Conservation (phyloP, 1,284 basidiomycete species). For the Athelia psychrophila region DNA sequence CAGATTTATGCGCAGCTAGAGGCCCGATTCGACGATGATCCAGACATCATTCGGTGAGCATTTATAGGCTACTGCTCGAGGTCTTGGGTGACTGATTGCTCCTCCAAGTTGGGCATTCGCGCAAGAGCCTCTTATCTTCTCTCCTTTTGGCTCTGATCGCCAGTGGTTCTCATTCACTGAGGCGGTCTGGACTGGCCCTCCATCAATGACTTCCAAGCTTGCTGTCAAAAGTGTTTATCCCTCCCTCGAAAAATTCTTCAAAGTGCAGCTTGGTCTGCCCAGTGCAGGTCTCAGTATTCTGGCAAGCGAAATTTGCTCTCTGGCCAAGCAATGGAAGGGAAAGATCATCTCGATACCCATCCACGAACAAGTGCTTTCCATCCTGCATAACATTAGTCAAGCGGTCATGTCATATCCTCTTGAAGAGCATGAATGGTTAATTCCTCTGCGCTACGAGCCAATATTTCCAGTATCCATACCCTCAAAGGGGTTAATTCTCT, state of each 20-base stretch:
- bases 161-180: neutral
- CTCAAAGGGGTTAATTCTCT: neutral
- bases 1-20: neutral
- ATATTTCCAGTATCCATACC: neutral
- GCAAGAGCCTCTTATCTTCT: neutral
- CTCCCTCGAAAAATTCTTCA: neutral
- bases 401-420: neutral
- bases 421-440: neutral
- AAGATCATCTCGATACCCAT: neutral
- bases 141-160: neutral
- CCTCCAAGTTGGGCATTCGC: neutral
- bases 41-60: conserved; percentile 1
- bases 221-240: neutral
- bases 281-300: neutral
- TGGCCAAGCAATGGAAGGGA: neutral
- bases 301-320: neutral
- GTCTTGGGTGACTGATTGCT: neutral
- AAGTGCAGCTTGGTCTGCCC: neutral
- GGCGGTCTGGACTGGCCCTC: neutral
- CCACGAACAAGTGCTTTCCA: neutral
- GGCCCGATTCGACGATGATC: conserved; percentile 1
- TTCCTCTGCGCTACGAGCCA: neutral
- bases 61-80: neutral
- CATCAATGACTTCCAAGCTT: neutral
- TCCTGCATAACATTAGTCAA: neutral